Base-by-base conservation (phyloP, 768 basidiomycete genomes). In the Saitozyma podzolica region DNA sequence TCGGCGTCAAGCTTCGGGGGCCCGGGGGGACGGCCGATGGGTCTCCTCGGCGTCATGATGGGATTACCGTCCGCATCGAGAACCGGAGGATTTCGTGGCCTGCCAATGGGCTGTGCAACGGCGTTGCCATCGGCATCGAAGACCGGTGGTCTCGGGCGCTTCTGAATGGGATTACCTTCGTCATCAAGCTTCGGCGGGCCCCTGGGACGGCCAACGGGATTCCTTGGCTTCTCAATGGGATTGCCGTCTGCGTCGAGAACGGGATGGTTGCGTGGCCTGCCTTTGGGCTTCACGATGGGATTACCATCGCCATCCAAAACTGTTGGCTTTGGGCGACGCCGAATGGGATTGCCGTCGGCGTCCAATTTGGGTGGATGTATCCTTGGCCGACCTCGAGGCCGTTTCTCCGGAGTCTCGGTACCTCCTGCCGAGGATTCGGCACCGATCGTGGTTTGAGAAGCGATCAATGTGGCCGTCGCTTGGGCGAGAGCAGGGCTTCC, bases 281-380 rank as follows among this genome's bases (percentile, higher is more conserved):
- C 13, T 47, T 47, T 47, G n/a, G n/a, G 45, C 40, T 37, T 10
- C 14, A 37, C n/a, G 10, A 50, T 40, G 42, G 40, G 40, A 17
- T 42, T 49, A 11, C 45, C 48, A 45, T 56, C 45, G n/a, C 17
- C 63, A 50, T 59, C 54, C 40, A 58, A n/a, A 37, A 51, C 20
- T 16, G n/a, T 37, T 50, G n/a, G 53, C 40, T 54, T 54, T 16
- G 39, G 20, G 9, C 9, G 29, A 37, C 13, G n/a, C 7, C 17
- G 53, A 29, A 50, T 41, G 53, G 40, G 16, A 20, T 50, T 54
- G 40, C 45, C 29, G 54, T 63, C 43, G 50, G 43, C 29, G 39
- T 37, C 49, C 61, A 56, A 43, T 20, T 49, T 42, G 56, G 13
- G 17, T 52, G 29, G 29, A 29, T 29, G 29, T 29, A 29, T 42